phyloP scores from a whole-genome alignment of 441 rosid species.

The Mallotus japonicus region DNA sequence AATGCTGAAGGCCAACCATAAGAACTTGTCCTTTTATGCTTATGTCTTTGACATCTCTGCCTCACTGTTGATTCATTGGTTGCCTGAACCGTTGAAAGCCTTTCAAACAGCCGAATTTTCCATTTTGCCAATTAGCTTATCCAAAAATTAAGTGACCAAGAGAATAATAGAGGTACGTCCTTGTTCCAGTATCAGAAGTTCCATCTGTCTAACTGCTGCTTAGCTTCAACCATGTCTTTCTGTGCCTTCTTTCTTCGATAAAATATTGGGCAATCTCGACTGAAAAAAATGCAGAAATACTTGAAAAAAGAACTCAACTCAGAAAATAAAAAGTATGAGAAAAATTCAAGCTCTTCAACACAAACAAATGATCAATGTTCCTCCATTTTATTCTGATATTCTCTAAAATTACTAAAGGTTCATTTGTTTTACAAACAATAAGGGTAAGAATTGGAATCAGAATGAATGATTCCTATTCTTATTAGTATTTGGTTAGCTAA shows the following conservation, averaged over 20 bases:
- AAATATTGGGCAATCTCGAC: constrained; percentile 99
- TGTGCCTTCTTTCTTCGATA: constrained; percentile 96
- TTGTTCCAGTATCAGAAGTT: constrained; percentile 39
- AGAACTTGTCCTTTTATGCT: background rate
- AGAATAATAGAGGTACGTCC: too few species aligned
- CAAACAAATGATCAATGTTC: background rate
- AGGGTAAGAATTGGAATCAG: background rate
- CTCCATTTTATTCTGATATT: background rate
- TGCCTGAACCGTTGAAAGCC: background rate
- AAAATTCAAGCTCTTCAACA: background rate
- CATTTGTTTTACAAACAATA: background rate
- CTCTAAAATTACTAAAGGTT: background rate
- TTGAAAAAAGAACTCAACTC: background rate
- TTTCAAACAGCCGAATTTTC: too few species aligned
- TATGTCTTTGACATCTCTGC: background rate
- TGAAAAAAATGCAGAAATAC: constrained; percentile 20
- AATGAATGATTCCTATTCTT: too few species aligned
- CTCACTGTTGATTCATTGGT: background rate
- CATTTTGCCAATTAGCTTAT: too few species aligned
- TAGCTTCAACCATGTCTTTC: constrained; percentile 91
- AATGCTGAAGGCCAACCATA: background rate
- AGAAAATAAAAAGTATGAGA: background rate
- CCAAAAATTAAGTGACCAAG: too few species aligned
- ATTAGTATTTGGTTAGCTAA: too few species aligned
- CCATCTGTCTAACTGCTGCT: constrained; percentile 80